Conservation (phyloP, 1,284 basidiomycete species). For the Ceratobasidium sp. region DNA sequence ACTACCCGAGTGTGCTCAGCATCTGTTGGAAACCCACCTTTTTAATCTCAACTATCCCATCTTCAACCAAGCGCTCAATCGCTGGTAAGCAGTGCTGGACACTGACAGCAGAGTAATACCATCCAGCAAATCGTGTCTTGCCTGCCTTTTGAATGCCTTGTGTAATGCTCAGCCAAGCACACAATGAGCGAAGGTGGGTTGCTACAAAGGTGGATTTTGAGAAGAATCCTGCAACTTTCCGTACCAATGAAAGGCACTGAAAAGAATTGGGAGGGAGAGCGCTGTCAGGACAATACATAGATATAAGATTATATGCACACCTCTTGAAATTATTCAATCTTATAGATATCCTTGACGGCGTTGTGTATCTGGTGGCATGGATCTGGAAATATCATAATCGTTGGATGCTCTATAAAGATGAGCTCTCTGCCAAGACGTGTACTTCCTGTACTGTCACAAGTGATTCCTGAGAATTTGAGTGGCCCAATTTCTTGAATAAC, state of each 20-base stretch:
- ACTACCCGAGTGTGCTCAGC: background rate
- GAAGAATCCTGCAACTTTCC: conserved; percentile 43
- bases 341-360: conserved; percentile 47
- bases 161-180: conserved; percentile 36
- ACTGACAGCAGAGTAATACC: conserved; percentile 39
- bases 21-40: background rate
- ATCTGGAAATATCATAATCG: conserved; percentile 48
- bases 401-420: conserved; percentile 42
- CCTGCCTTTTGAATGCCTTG: conserved; percentile 47
- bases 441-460: conserved; percentile 50
- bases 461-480: conserved; percentile 43
- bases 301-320: conserved; percentile 33
- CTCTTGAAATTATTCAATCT: conserved; percentile 45
- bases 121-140: conserved; percentile 48
- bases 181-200: conserved; percentile 41
- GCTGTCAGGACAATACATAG: background rate
- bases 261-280: background rate
- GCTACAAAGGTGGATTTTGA: conserved; percentile 45
- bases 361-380: conserved; percentile 48
- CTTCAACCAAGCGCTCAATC: background rate
- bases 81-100: background rate
- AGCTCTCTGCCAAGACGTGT: conserved; percentile 45
- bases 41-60: background rate
- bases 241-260: conserved; percentile 37
- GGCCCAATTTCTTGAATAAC: conserved; percentile 45